Conservation (phyloP, 805 yeast species). For the Ogataea nonfermentans region DNA sequence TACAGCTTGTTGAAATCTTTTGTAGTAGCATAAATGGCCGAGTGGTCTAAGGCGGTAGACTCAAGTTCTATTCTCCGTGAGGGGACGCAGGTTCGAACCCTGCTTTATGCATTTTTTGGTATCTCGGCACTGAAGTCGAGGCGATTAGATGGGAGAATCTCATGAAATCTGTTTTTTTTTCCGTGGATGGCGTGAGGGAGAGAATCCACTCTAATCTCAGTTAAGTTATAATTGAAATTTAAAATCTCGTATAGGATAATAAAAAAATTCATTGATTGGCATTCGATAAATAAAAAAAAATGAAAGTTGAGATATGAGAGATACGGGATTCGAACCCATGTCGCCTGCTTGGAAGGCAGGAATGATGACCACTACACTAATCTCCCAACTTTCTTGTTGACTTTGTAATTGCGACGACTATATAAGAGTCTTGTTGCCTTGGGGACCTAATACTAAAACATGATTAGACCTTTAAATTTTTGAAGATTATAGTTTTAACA, state of each 20-base stretch:
- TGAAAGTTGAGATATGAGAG: slow-evolving; percentile 48
- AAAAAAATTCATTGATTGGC: too few species aligned
- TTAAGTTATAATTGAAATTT: too few species aligned
- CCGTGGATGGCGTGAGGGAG: too few species aligned
- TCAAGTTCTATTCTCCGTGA: slow-evolving; percentile 21
- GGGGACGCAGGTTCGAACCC: slow-evolving; percentile 22
- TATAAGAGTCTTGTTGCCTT: too few species aligned
- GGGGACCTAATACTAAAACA: too few species aligned
- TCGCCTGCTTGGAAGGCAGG: slow-evolving; percentile 93
- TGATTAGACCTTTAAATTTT: too few species aligned
- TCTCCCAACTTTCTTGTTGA: slow-evolving; percentile 48
- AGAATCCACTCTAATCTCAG: too few species aligned
- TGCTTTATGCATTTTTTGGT: slow-evolving; percentile 17
- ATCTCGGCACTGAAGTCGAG: too few species aligned
- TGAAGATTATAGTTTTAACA: too few species aligned
- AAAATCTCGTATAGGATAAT: too few species aligned
- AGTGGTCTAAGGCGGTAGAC: slow-evolving; percentile 23
- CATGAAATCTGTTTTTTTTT: too few species aligned
- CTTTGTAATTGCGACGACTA: background rate
- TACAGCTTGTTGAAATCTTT: background rate
- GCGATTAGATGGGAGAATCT: background rate
- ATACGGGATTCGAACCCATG: slow-evolving; percentile 95
- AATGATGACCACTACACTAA: slow-evolving; percentile 91
- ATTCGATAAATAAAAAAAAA: too few species aligned
- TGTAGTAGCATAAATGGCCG: slow-evolving; percentile 18